A percentile compares a stretch with the other conserved stretches of the same genome.
Conservation (phyloP, 305 asterid species). For the Solanum hybrid region DNA sequence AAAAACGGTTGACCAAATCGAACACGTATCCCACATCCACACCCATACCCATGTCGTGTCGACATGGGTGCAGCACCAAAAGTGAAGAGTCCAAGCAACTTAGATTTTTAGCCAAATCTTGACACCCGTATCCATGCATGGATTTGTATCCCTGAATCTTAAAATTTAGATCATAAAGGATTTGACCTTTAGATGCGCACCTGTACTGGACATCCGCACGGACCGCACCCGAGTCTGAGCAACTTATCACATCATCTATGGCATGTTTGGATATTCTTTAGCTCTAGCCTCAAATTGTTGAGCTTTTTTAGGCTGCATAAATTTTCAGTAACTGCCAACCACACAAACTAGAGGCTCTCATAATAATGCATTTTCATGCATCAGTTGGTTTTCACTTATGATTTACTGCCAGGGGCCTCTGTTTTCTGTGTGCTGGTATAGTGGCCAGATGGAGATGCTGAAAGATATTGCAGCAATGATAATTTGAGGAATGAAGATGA, state of each 20-base stretch:
- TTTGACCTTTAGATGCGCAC: background rate
- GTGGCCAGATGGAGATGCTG: constrained; percentile 70
- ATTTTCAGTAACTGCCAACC: background rate
- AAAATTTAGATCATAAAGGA: background rate
- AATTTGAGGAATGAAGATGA: constrained; percentile 35
- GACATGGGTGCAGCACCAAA: background rate
- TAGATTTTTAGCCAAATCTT: background rate
- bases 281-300: background rate
- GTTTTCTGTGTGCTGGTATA: constrained; percentile 93
- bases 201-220: background rate
- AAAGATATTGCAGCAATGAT: constrained; percentile 28
- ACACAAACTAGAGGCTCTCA: constrained; percentile 9
- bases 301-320: background rate
- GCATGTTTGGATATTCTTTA: background rate
- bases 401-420: constrained; percentile 95
- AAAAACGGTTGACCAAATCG: background rate
- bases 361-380: constrained; percentile 18
- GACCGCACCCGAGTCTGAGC: background rate
- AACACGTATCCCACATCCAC: background rate
- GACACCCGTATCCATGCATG: background rate
- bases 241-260: background rate
- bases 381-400: constrained; percentile 85
- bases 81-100: background rate
- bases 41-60: background rate
- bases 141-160: background rate